Conservation (phyloP, 345 rosid species). For the Lepidium africanum region DNA sequence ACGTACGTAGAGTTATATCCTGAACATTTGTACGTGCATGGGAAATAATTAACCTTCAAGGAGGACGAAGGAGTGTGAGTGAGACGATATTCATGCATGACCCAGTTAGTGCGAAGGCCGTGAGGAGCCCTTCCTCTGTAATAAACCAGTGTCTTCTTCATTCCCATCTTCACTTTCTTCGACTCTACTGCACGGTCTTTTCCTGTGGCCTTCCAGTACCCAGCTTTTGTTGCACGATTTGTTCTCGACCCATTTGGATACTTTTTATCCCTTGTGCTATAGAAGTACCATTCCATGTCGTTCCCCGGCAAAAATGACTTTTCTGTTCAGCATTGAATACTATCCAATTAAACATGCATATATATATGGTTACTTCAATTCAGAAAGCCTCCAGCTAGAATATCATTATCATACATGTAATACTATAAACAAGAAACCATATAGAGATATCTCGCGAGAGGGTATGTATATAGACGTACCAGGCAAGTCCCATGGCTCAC, state of each 20-base stretch:
- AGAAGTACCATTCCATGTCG: constrained; percentile 80
- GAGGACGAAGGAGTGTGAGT: constrained; percentile 26
- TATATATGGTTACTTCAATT: neutral
- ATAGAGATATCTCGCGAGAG: neutral
- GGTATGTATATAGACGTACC: constrained; percentile 26
- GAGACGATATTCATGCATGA: constrained; percentile 75
- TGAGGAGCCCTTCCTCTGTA: constrained; percentile 66
- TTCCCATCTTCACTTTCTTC: constrained; percentile 43
- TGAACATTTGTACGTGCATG: neutral
- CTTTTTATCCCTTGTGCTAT: constrained; percentile 68
- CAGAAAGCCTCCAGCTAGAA: neutral
- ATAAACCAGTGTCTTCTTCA: constrained; percentile 79
- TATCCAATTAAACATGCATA: neutral
- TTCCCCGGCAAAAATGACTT: constrained; percentile 68
- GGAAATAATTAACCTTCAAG: constrained; percentile 8
- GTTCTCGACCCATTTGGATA: constrained; percentile 80
- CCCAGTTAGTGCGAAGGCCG: constrained; percentile 68
- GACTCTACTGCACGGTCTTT: constrained; percentile 52
- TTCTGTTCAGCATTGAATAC: constrained; percentile 25
- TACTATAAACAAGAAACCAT: neutral
- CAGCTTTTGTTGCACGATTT: constrained; percentile 61
- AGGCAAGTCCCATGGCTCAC: constrained; percentile 84
- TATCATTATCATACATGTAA: neutral
- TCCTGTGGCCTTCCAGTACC: constrained; percentile 82
- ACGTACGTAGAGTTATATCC: neutral